Evolutionary conservation across 352 stramenopile species (phyloP).

Genomic region (Pythium phragmitis): DNA sequence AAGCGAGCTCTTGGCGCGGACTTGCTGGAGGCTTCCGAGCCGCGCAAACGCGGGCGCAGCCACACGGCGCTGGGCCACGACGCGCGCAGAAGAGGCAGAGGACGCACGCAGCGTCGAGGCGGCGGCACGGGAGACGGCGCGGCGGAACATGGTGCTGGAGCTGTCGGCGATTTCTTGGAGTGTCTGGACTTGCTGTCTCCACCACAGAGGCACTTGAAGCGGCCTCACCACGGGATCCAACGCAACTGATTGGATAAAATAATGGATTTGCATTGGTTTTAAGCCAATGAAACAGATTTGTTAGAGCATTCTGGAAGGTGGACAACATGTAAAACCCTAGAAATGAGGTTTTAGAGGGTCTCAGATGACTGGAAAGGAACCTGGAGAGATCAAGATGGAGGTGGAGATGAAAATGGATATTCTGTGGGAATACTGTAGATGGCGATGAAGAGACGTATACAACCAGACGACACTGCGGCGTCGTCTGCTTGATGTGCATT

Average conservation of each 20-base stretch:
- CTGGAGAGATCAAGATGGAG: background rate
- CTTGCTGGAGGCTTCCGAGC: conserved; percentile 35
- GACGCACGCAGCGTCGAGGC: conserved; percentile 13
- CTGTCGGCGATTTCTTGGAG: conserved; percentile 9
- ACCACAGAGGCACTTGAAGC: conserved; percentile 15
- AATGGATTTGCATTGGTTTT: background rate
- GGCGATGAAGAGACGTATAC: background rate
- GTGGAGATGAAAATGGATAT: conserved; percentile 6
- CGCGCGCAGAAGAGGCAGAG: conserved; percentile 19
- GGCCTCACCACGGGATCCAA: conserved; percentile 20
- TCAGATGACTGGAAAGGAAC: background rate
- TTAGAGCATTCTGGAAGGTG: conserved; percentile 14
- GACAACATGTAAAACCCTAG: conserved; percentile 3
- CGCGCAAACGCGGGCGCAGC: conserved; percentile 19
- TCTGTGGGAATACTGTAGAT: background rate
- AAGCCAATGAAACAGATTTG: conserved; percentile 8
- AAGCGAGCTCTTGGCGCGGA: conserved; percentile 55
- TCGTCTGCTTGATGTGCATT: conserved; percentile 1
- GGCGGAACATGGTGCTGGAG: conserved; percentile 24
- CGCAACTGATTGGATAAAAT: conserved; percentile 15
- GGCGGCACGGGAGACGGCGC: conserved; percentile 20
- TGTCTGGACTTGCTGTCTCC: conserved; percentile 3
- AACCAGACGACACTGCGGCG: background rate
- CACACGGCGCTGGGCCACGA: conserved; percentile 11
- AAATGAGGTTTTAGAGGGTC: conserved; percentile 5